phyloP scores from a whole-genome alignment of 2,329 filamentous ascomycete species.

The Herpotrichia juniperi region DNA sequence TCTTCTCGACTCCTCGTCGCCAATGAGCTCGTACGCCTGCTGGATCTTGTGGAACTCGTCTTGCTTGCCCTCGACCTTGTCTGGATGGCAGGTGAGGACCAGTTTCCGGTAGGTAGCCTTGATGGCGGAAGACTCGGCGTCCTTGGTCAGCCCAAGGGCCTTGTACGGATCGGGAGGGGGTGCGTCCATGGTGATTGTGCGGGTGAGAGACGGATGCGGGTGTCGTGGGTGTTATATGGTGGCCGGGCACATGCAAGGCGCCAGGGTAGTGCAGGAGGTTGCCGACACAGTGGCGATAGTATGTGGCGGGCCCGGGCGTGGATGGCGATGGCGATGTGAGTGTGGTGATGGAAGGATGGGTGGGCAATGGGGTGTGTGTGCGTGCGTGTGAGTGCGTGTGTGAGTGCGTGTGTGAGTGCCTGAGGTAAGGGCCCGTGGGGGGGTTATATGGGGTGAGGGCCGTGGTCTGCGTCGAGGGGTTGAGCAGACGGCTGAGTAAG shows the following conservation, averaged over 20 bases:
- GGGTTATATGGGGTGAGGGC: slow-evolving; percentile 6
- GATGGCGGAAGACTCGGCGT: slow-evolving; percentile 74
- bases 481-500: not conserved
- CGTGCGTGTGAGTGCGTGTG: not conserved
- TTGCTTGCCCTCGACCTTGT: slow-evolving; percentile 88
- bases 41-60: slow-evolving; percentile 93
- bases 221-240: slow-evolving; percentile 14
- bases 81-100: slow-evolving; percentile 86
- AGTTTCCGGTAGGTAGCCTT: slow-evolving; percentile 83
- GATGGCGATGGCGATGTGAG: slow-evolving; percentile 5
- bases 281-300: slow-evolving; percentile 22
- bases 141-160: slow-evolving; percentile 73
- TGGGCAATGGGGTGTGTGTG: not conserved
- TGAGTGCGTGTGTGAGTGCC: slow-evolving; percentile 5
- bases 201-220: slow-evolving; percentile 9
- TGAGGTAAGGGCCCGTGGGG: too few species aligned
- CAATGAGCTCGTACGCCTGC: slow-evolving; percentile 89
- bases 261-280: slow-evolving; percentile 13
- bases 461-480: slow-evolving; percentile 9
- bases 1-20: slow-evolving; percentile 72
- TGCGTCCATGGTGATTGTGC: slow-evolving; percentile 54
- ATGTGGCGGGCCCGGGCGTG: slow-evolving; percentile 23
- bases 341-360: not conserved
- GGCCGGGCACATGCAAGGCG: slow-evolving; percentile 15
- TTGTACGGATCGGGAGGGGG: slow-evolving; percentile 77